A percentile compares a stretch with the other conserved stretches of the same genome.
Conservation (phyloP, 352 stramenopile genomes). For the Hyaloperonospora arabidopsidis region DNA sequence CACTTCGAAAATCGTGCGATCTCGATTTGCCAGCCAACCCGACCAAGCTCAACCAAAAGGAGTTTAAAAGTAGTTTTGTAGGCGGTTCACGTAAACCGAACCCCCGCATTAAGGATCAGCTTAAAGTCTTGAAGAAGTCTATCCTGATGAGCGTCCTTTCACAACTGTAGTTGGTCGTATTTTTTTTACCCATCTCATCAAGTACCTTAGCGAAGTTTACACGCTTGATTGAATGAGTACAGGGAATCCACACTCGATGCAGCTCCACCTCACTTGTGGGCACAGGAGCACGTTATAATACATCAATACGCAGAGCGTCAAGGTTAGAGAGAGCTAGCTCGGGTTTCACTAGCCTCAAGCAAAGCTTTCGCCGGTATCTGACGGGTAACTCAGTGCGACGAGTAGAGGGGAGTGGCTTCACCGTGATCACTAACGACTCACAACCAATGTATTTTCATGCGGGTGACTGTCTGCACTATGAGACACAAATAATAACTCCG, state of each 20-base stretch:
- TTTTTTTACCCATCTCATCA: background rate
- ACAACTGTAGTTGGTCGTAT: background rate
- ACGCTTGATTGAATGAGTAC: background rate
- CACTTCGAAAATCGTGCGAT: slow-evolving; percentile 2
- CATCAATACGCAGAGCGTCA: no score
- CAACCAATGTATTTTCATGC: no score
- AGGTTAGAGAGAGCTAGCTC: no score
- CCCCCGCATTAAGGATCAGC: background rate
- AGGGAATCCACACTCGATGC: background rate
- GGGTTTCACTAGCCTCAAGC: no score
- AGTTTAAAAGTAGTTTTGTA: background rate
- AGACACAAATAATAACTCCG: no score
- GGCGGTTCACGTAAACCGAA: background rate
- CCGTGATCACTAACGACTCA: no score
- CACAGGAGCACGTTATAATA: background rate
- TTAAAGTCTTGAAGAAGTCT: background rate
- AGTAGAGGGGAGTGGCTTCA: no score
- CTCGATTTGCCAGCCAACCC: background rate
- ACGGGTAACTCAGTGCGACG: no score
- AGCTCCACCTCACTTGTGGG: background rate
- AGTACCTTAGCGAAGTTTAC: background rate
- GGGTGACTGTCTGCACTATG: no score
- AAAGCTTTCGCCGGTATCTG: no score
- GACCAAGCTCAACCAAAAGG: background rate
- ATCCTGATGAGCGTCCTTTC: background rate